Evolutionary conservation across 768 basidiomycete species (phyloP).

Genomic region (Hortiboletus flavorubellus): DNA sequence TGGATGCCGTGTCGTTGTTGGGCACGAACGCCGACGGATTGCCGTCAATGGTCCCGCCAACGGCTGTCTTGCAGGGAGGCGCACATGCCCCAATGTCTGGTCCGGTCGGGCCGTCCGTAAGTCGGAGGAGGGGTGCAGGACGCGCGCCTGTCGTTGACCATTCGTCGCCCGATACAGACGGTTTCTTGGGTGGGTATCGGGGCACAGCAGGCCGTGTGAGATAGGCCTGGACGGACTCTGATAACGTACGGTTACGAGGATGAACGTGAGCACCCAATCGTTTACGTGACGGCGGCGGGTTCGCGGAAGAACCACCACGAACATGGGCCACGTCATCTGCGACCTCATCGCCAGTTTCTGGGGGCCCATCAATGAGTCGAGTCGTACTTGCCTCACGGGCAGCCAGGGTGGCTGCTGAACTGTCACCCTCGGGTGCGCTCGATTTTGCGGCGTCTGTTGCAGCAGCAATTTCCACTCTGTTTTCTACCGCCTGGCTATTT

Average conservation of each 20-base stretch:
- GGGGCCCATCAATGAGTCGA: neutral
- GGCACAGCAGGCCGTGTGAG: slow-evolving; percentile 25
- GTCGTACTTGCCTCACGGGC: neutral
- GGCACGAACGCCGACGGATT: neutral
- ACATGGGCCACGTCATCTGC: slow-evolving; percentile 10
- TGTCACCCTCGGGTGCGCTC: neutral
- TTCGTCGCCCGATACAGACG: neutral
- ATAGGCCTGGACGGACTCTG: slow-evolving; percentile 48
- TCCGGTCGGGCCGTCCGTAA: neutral
- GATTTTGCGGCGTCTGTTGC: neutral
- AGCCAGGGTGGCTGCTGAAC: neutral
- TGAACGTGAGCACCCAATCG: slow-evolving; percentile 5
- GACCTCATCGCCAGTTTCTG: neutral
- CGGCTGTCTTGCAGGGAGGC: neutral
- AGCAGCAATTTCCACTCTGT: neutral
- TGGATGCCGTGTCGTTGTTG: neutral
- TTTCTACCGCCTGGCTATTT: slow-evolving; percentile 1
- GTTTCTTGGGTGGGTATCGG: neutral
- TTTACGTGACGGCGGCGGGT: slow-evolving; percentile 18
- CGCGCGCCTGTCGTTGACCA: neutral
- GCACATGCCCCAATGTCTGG: neutral
- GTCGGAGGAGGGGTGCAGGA: slow-evolving; percentile 2
- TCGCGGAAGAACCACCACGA: slow-evolving; percentile 15
- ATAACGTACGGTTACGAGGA: slow-evolving; percentile 41
- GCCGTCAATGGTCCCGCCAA: neutral